Conservation (phyloP, 345 rosid genomes). For the Salix brachista region DNA sequence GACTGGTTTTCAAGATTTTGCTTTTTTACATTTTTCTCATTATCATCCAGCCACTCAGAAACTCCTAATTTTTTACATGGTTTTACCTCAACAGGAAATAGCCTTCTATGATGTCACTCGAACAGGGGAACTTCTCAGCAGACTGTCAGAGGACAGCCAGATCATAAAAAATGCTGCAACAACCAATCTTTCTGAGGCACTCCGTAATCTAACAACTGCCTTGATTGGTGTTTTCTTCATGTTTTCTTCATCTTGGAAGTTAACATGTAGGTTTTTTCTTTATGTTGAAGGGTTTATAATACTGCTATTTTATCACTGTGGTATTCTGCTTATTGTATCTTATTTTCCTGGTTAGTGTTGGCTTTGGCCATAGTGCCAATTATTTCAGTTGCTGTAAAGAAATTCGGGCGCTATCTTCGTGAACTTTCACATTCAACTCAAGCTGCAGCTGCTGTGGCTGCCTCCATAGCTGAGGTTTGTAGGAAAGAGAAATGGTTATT, state of each 20-base stretch:
- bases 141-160: constrained; percentile 52
- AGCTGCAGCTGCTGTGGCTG: constrained; percentile 94
- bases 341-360: constrained; percentile 50
- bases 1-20: not conserved
- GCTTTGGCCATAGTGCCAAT: constrained; percentile 77
- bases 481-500: not conserved
- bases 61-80: not conserved
- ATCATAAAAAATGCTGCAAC: constrained; percentile 55
- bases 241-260: constrained; percentile 48
- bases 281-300: not conserved
- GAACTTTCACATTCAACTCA: constrained; percentile 92
- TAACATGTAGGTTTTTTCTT: constrained; percentile 34
- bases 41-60: not conserved
- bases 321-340: constrained; percentile 2
- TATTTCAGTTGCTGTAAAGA: constrained; percentile 67
- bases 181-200: constrained; percentile 48
- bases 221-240: constrained; percentile 40
- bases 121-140: constrained; percentile 48
- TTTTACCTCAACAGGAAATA: constrained; percentile 36
- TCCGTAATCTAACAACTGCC: constrained; percentile 40
- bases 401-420: constrained; percentile 75
- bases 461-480: constrained; percentile 94
- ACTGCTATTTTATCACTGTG: not conserved
- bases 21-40: not conserved
- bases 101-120: constrained; percentile 51